phyloP scores from a whole-genome alignment of 1,139 yeast genomes.

The Scheffersomyces lignicola region DNA sequence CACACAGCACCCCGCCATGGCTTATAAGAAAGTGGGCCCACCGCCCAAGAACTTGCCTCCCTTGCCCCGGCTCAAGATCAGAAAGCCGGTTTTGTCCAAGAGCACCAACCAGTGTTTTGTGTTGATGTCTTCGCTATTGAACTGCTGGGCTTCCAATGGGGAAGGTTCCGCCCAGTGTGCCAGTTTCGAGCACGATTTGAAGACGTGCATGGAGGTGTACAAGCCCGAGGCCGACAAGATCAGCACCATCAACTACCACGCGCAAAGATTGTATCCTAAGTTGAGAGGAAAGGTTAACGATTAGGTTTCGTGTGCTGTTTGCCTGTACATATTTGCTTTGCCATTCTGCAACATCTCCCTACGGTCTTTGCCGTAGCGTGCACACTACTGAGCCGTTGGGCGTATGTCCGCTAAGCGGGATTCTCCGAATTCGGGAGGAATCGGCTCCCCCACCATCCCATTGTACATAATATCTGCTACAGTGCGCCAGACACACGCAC shows the following conservation, averaged over 20 bases:
- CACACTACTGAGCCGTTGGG: not conserved
- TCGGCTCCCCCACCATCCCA: not conserved
- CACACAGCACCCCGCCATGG: slow-evolving; percentile 22
- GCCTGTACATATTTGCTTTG: too few species aligned
- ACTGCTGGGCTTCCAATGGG: slow-evolving; percentile 96
- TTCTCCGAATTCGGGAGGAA: not conserved
- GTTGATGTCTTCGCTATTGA: slow-evolving; percentile 79
- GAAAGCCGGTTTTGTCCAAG: slow-evolving; percentile 59
- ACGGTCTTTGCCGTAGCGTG: not conserved
- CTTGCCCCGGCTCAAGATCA: slow-evolving; percentile 71
- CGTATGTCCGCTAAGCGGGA: too few species aligned
- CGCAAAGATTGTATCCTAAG: slow-evolving; percentile 76
- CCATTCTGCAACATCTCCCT: not conserved
- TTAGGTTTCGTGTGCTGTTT: too few species aligned
- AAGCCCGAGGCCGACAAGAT: slow-evolving; percentile 47
- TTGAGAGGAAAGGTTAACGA: slow-evolving; percentile 76
- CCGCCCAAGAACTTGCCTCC: slow-evolving; percentile 57
- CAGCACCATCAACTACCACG: slow-evolving; percentile 74
- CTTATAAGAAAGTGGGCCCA: slow-evolving; percentile 29
- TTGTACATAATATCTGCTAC: not conserved
- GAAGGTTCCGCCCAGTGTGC: slow-evolving; percentile 74
- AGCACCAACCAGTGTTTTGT: slow-evolving; percentile 73
- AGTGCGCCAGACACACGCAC: not conserved
- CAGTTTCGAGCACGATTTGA: slow-evolving; percentile 54
- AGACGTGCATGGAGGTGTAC: slow-evolving; percentile 47